Percentiles rank a stretch among this genome's conserved stretches.
Conservation (phyloP, 1,139 yeast genomes). For the Kazachstania sp. region DNA sequence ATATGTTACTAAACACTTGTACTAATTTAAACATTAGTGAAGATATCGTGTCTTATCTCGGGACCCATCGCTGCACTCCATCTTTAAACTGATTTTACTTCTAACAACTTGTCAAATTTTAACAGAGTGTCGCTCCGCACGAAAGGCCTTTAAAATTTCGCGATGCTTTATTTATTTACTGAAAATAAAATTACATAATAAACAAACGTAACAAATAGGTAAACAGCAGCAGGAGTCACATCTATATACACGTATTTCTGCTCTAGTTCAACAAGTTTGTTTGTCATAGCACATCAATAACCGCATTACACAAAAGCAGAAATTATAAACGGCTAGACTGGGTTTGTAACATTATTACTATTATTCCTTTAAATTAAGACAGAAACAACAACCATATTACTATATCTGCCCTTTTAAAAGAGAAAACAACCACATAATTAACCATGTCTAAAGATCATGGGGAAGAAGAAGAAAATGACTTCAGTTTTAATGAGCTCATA, state of each 20-base stretch:
- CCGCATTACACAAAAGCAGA: neutral
- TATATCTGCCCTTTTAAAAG: constrained; percentile 9
- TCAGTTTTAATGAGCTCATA: constrained; percentile 28
- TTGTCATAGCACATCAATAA: too few relatives aligned
- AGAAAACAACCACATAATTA: neutral
- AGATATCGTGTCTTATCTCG: too few relatives aligned
- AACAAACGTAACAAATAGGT: too few relatives aligned
- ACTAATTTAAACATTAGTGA: too few relatives aligned
- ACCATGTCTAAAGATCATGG: constrained; percentile 12
- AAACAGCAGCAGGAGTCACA: too few relatives aligned
- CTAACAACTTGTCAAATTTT: too few relatives aligned
- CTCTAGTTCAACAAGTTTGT: too few relatives aligned
- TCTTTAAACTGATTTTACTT: too few relatives aligned
- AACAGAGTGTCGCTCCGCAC: neutral
- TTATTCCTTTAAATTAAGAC: neutral
- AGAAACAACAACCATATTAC: neutral
- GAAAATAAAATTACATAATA: neutral
- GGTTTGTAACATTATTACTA: neutral
- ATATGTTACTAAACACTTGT: too few relatives aligned
- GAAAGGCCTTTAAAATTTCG: neutral
- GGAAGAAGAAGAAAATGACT: constrained; percentile 10
- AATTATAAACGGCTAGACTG: neutral
- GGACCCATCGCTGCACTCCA: too few relatives aligned
- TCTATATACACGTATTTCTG: too few relatives aligned
- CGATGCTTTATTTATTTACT: neutral